phyloP scores from a whole-genome alignment of 2,329 filamentous ascomycete genomes.

The Coleophoma eucalyptorum region DNA sequence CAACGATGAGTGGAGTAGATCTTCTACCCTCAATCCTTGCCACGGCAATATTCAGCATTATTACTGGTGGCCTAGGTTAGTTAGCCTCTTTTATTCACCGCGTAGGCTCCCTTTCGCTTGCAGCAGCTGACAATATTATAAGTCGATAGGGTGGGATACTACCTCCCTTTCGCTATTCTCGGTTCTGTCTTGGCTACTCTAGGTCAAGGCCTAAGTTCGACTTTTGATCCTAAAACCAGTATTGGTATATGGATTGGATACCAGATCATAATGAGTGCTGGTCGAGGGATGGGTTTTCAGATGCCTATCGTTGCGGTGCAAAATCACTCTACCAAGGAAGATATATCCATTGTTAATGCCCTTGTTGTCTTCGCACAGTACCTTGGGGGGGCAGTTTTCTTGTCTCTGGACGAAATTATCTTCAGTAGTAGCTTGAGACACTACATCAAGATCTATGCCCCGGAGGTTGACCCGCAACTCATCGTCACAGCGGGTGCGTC shows the following conservation, averaged over 20 bases:
- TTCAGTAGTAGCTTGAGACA: constrained; percentile 19
- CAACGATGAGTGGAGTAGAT: constrained; percentile 12
- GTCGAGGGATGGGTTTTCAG: constrained; percentile 9
- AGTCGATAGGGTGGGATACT: constrained; percentile 18
- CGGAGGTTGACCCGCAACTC: constrained; percentile 22
- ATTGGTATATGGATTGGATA: constrained; percentile 11
- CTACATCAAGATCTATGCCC: constrained; percentile 28
- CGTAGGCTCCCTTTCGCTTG: no score
- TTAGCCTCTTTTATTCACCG: constrained; percentile 7
- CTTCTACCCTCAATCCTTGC: constrained; percentile 13
- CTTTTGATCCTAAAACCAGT: constrained; percentile 13
- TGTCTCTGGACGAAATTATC: constrained; percentile 25
- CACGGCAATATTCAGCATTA: constrained; percentile 1
- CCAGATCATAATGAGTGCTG: constrained; percentile 11
- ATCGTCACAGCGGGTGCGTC: constrained; percentile 38
- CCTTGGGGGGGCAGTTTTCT: constrained; percentile 25
- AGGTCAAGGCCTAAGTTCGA: constrained; percentile 26
- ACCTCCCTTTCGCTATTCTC: constrained; percentile 23
- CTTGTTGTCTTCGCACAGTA: constrained; percentile 29
- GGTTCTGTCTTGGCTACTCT: constrained; percentile 22
- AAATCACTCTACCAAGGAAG: constrained; percentile 18
- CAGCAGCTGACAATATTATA: not conserved
- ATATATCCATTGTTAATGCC: constrained; percentile 28
- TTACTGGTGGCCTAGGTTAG: constrained; percentile 8
- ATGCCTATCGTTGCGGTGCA: constrained; percentile 29